A percentile compares a stretch with the other conserved stretches of the same genome.
These are phyloP conservation scores for Capsella rubella DNA, from an alignment of 441 rosid species.

Conservation along the genomic window DNA sequence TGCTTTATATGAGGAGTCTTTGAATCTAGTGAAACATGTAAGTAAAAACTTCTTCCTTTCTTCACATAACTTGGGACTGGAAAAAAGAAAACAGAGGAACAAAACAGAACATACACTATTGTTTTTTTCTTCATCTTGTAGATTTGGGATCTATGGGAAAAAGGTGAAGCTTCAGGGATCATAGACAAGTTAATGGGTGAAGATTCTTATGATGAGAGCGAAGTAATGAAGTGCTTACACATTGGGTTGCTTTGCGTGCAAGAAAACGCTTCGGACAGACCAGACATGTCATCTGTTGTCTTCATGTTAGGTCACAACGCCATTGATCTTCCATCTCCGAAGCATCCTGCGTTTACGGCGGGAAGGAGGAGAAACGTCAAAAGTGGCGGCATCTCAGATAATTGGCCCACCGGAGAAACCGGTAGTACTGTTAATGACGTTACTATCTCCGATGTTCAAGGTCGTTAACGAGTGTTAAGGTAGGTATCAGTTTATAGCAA, in stretches of 20 bases:
- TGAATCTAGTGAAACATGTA: constrained; percentile 56
- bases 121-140: constrained; percentile 18
- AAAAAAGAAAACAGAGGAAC: constrained; percentile 13
- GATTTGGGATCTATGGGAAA: constrained; percentile 64
- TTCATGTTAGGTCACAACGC: constrained; percentile 54
- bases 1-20: constrained; percentile 37
- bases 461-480: constrained; percentile 44
- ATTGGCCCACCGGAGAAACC: constrained; percentile 33
- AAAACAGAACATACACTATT: constrained; percentile 5
- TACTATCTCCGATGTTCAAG: constrained; percentile 48
- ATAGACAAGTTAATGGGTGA: constrained; percentile 43
- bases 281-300: constrained; percentile 53
- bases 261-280: constrained; percentile 54
- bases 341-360: constrained; percentile 50
- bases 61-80: neutral
- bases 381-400: constrained; percentile 33
- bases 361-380: constrained; percentile 15
- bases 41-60: constrained; percentile 26
- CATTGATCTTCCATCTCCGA: constrained; percentile 48
- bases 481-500: neutral
- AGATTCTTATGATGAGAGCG: constrained; percentile 21
- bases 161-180: constrained; percentile 45
- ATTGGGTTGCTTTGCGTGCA: constrained; percentile 65
- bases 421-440: constrained; percentile 51
- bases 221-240: constrained; percentile 53